Conservation (phyloP, 129 eudicot species). For the Heracleum sosnowskyi region DNA sequence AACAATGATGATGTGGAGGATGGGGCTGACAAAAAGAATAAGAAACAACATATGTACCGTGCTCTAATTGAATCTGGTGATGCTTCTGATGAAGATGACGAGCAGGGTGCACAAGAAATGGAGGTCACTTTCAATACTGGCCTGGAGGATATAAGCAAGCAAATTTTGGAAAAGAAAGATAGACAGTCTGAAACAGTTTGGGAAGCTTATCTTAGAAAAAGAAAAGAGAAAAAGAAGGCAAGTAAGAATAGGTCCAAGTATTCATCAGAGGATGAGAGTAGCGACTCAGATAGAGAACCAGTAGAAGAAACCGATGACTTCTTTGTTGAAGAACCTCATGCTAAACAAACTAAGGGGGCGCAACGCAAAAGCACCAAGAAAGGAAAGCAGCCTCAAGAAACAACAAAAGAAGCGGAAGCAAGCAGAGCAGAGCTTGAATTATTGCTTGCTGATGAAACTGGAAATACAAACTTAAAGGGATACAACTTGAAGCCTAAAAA, state of each 20-base stretch:
- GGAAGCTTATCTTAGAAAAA: constrained; percentile 74
- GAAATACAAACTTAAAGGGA: constrained; percentile 59
- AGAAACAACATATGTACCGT: constrained; percentile 62
- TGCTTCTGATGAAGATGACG: constrained; percentile 55
- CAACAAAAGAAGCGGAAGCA: constrained; percentile 52
- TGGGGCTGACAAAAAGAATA: constrained; percentile 32
- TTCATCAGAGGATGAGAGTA: constrained; percentile 13
- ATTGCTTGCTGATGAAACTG: constrained; percentile 67
- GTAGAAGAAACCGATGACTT: constrained; percentile 8
- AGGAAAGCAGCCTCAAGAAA: constrained; percentile 28
- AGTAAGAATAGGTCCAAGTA: constrained; percentile 44
- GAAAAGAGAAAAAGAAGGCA: constrained; percentile 69
- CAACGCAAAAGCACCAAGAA: not conserved
- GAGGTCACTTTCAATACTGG: constrained; percentile 94
- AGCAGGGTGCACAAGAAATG: constrained; percentile 73
- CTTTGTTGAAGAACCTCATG: constrained; percentile 10
- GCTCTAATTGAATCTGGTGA: constrained; percentile 69
- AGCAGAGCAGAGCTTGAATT: constrained; percentile 91
- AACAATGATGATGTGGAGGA: constrained; percentile 22
- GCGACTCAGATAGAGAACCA: constrained; percentile 8
- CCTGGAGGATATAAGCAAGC: constrained; percentile 83
- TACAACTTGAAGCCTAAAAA: constrained; percentile 70
- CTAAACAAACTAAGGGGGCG: not conserved
- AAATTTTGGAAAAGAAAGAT: constrained; percentile 71
- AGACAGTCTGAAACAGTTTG: constrained; percentile 76